Conservation (phyloP, 1,284 basidiomycete genomes). For the Tilletiopsis washingtonensis region DNA sequence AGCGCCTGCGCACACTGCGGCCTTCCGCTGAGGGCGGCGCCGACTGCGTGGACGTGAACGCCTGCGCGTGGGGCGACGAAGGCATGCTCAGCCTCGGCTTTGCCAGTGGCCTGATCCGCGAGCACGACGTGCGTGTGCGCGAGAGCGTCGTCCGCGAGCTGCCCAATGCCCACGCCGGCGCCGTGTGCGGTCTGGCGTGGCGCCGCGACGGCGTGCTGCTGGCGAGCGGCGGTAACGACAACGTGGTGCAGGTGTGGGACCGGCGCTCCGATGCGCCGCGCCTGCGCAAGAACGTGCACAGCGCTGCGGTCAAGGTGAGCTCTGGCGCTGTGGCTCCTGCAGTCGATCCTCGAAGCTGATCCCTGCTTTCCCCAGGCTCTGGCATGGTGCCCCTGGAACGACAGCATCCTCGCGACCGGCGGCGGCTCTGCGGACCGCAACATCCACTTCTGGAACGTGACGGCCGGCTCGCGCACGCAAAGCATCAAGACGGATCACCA, state of each 20-base stretch:
- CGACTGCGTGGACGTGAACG: constrained; percentile 30
- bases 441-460: constrained; percentile 72
- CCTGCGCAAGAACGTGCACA: constrained; percentile 68
- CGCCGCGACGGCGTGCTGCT: constrained; percentile 59
- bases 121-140: constrained; percentile 42
- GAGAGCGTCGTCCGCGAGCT: constrained; percentile 33
- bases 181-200: constrained; percentile 44
- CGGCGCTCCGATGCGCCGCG: constrained; percentile 76
- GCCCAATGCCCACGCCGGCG: constrained; percentile 37
- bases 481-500: constrained; percentile 56
- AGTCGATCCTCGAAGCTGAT: too few species aligned
- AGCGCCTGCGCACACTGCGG: constrained; percentile 64
- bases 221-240: constrained; percentile 93
- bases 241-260: constrained; percentile 89
- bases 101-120: constrained; percentile 38
- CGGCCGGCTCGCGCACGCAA: constrained; percentile 37
- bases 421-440: constrained; percentile 91
- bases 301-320: constrained; percentile 36
- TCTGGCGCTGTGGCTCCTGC: too few species aligned
- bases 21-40: constrained; percentile 39
- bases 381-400: constrained; percentile 96
- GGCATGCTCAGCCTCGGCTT: constrained; percentile 40
- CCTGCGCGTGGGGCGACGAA: constrained; percentile 40
- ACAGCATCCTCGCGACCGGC: constrained; percentile 80
- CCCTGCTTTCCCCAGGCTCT: constrained; percentile 58